A percentile compares a stretch with the other conserved stretches of the same genome.
phyloP scores from a whole-genome alignment of 352 stramenopile genomes.

The Globisporangium canariense region DNA sequence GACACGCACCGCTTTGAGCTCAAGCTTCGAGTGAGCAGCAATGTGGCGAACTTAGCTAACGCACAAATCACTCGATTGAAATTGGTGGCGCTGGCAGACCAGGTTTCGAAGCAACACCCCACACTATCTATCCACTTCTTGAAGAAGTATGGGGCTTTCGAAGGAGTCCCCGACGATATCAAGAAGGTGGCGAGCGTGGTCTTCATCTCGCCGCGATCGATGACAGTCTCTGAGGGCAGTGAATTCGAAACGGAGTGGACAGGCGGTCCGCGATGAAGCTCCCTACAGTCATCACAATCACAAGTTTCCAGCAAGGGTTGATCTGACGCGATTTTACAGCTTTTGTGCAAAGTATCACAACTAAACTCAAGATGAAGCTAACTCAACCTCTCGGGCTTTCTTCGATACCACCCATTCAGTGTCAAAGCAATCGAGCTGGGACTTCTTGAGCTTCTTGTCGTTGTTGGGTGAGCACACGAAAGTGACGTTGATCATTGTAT shows the following conservation, averaged over 20 bases:
- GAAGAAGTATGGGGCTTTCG: slow-evolving; percentile 1
- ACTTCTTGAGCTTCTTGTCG: no score
- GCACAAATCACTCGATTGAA: not conserved
- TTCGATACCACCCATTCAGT: no score
- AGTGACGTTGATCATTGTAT: no score
- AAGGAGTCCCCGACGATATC: not conserved
- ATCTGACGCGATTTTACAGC: no score
- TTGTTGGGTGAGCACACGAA: no score
- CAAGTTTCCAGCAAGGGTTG: no score
- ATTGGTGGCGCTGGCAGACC: not conserved
- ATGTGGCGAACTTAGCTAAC: not conserved
- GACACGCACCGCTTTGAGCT: not conserved
- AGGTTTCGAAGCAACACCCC: slow-evolving; percentile 1
- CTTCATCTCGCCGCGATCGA: not conserved
- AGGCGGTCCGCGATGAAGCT: not conserved
- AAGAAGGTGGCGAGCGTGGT: slow-evolving; percentile 1
- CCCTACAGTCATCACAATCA: no score
- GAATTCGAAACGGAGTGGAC: not conserved
- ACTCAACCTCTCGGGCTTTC: no score
- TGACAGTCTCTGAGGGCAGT: not conserved
- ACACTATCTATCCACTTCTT: not conserved
- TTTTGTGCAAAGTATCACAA: no score
- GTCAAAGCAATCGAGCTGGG: no score
- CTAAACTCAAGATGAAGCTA: no score
- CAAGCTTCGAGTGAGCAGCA: slow-evolving; percentile 4